Percentiles rank a stretch among this genome's conserved stretches.
phyloP scores from a whole-genome alignment of 164 flowering plant genomes.

The Nelumbo lutea region DNA sequence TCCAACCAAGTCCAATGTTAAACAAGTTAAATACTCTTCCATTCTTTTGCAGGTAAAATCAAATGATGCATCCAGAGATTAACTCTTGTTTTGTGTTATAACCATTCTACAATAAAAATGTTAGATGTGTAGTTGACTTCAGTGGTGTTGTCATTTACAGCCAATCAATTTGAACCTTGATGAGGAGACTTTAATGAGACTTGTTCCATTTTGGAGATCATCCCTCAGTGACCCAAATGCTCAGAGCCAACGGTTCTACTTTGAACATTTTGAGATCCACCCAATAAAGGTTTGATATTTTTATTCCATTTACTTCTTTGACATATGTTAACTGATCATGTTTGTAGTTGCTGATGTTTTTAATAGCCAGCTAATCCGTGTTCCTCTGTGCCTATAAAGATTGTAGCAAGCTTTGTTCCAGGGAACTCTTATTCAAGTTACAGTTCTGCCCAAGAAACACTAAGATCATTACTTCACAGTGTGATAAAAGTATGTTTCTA shows the following conservation, averaged over 20 bases:
- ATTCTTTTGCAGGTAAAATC: constrained; percentile 71
- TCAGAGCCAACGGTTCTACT: constrained; percentile 66
- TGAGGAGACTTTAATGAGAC: constrained; percentile 88
- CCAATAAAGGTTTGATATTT: constrained; percentile 69
- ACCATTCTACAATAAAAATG: background rate
- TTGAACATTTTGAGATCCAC: constrained; percentile 94
- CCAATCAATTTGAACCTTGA: constrained; percentile 85
- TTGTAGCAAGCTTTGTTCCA: constrained; percentile 83
- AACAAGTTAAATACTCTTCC: constrained; percentile 64
- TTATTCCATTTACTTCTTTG: constrained; percentile 1
- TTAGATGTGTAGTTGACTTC: background rate
- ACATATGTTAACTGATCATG: background rate
- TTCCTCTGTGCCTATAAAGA: constrained; percentile 33
- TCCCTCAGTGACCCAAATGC: constrained; percentile 63
- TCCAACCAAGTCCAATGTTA: constrained; percentile 53
- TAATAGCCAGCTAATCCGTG: constrained; percentile 9
- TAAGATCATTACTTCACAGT: constrained; percentile 84
- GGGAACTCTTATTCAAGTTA: constrained; percentile 71
- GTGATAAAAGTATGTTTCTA: constrained; percentile 68
- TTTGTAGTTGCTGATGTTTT: background rate
- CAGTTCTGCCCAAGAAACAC: constrained; percentile 77
- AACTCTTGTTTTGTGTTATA: constrained; percentile 2
- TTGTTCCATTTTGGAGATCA: constrained; percentile 88
- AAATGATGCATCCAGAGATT: background rate
- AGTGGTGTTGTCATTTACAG: constrained; percentile 30